Conservation (phyloP, 2,329 filamentous ascomycete species). For the Ascochyta clinopodiicola region DNA sequence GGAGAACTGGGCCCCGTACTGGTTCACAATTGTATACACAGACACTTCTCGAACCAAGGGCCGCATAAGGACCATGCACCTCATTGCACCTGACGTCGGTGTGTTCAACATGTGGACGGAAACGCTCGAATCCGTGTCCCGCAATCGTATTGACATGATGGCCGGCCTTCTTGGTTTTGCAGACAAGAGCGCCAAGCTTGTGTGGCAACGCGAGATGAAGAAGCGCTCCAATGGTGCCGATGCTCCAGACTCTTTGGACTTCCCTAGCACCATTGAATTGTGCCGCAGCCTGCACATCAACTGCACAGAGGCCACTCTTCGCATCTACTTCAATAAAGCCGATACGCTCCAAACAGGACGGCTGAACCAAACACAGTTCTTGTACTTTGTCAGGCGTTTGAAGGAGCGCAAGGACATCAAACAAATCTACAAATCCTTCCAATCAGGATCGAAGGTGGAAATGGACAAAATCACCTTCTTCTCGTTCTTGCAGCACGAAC, state of each 20-base stretch:
- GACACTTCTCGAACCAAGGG: constrained; percentile 79
- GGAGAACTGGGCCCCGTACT: constrained; percentile 71
- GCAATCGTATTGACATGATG: constrained; percentile 89
- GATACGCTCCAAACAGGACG: constrained; percentile 69
- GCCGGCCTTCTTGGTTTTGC: constrained; percentile 77
- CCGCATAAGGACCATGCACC: constrained; percentile 79
- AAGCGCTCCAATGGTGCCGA: constrained; percentile 62
- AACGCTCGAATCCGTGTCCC: constrained; percentile 82
- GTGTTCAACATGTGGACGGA: constrained; percentile 81
- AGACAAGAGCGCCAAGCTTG: constrained; percentile 80
- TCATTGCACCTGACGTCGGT: constrained; percentile 77
- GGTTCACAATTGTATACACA: constrained; percentile 90
- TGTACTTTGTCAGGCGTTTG: constrained; percentile 80
- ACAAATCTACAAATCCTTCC: constrained; percentile 70
- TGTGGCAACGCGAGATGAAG: constrained; percentile 86
- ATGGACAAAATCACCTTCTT: constrained; percentile 78
- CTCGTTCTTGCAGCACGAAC: constrained; percentile 73
- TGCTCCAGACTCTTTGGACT: constrained; percentile 75
- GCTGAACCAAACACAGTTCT: constrained; percentile 81
- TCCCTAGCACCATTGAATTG: constrained; percentile 78
- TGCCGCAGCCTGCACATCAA: constrained; percentile 94
- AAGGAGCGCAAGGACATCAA: constrained; percentile 84
- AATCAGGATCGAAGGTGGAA: constrained; percentile 62
- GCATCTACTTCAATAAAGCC: constrained; percentile 74
- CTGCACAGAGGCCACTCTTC: constrained; percentile 76